Evolutionary conservation across 139 green algal genomes (phyloP), one percentile per base, ranked within the genome.

Genomic region (Zygnema cylindricum): DNA sequence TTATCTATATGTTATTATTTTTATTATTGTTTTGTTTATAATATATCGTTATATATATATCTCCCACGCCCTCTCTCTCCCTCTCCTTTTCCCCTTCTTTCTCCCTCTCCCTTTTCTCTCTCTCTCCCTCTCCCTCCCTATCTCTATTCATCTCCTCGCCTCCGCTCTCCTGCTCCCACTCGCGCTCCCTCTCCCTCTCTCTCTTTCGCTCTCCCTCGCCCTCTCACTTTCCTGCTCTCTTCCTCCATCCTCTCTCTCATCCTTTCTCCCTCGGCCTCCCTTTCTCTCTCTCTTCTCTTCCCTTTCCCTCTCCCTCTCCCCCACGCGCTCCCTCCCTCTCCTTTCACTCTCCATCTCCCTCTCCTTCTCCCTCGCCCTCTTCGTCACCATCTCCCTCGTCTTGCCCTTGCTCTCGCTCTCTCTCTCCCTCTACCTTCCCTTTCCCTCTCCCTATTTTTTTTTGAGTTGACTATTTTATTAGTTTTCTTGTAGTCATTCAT

Each of bases 331-430:
- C 57, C 30, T 30, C 30, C 57, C 30, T 73, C 30, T 73, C 57
- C 30, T 30, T 35, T 30, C 30, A 25, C 30, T 73, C 57, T 25
- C 57, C 25, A 73, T 73, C 35, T 40, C 73, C 73, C 22, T 81
- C 21, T 40, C 73, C 73, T 43, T 40, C 73, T 81, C 25, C 57
- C 30, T 35, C 30, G 57, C 57, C 73, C 73, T 81, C 73, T 81
- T 40, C 22, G 22, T 21, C 73, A 21, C 21, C 21, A 16, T 43
- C 73, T 16, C 73, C 16, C 73, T 16, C 73, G 21, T 23, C 91
- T 99, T 88, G 97, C 97, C 42, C 92, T 98, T 93, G 96, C 95
- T 25, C 33, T 25, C n/a, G 25, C 33, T 82, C 75, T 25, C 25
- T 25, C 75, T 82, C 25, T 33, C 75, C 75, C 75, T 32, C 71